Base-by-base conservation (phyloP, 2,329 filamentous ascomycete genomes). In the Nannizzia gypsea region DNA sequence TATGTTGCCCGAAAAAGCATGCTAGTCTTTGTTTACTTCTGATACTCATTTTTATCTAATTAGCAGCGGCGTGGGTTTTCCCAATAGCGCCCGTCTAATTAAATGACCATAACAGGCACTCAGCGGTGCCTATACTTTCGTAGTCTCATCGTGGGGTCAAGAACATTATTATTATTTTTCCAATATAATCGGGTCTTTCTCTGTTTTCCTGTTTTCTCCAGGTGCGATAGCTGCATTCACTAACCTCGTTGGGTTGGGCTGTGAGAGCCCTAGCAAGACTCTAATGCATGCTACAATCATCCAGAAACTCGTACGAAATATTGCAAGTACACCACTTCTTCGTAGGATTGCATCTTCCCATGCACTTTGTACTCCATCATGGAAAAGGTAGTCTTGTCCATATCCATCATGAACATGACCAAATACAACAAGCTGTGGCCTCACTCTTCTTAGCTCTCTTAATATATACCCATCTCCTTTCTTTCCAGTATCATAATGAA, bases 351-450 rank as follows among this genome's bases (percentile, higher is more conserved):
- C 42, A 46, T 46, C 42, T 20, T 46, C 42, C 42, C 42, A 46
- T 6, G n/a, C 42, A 46, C 42, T 17, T 17, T 46, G 42, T 20
- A 46, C 42, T 9, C 42, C 42, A 9, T 46, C 42, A 46, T 46
- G 42, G 8, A 46, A 9, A 3, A 46, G 42, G n/a, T 11, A 20
- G 11, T 62, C 38, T 13, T 57, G 17, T 28, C 54, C 60, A 59
- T 62, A 66, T 6, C 64, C 64, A n/a, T 57, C 63, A 59, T 68
- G 68, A 40, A 68, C 64, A 60, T 68, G 65, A 3, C 64, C 65
- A 60, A 66, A 68, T n/a, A 68, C 62, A 46, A 66, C 63, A 46
- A 68, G 62, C 3, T 52, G 61, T 9, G 67, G 67, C 42, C 56
- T 62, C 8, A 64, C 61, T 8, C 66, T 56, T 9, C 42, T 48